Evolutionary conservation across 345 rosid genomes (phyloP).

Genomic region (Syzygium aqueum): DNA sequence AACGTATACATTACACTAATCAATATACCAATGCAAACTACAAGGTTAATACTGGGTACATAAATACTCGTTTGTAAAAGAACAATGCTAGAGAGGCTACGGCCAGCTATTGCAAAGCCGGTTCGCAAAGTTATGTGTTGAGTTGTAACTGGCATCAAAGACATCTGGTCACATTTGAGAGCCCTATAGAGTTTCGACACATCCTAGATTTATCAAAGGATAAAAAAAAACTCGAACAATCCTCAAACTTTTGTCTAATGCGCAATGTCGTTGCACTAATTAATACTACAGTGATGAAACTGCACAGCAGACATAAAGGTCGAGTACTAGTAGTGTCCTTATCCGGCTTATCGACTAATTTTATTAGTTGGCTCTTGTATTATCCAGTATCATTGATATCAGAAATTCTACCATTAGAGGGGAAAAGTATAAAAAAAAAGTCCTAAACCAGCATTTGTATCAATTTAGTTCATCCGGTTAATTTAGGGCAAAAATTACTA

Average conservation of each 20-base stretch:
- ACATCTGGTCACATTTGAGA: neutral
- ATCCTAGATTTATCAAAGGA: neutral
- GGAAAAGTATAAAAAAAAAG: no score
- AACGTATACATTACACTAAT: neutral
- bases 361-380: neutral
- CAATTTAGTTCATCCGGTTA: no score
- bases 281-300: neutral
- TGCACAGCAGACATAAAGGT: neutral
- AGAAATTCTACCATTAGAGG: neutral
- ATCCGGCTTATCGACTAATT: neutral
- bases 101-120: accelerated
- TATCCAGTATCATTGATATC: neutral
- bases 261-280: neutral
- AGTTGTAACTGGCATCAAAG: no score
- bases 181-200: neutral
- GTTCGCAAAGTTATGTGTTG: accelerated
- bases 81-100: neutral
- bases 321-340: neutral
- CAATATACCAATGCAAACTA: neutral
- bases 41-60: neutral
- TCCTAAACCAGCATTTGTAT: no score
- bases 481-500: no score
- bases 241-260: neutral
- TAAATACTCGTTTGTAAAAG: neutral
- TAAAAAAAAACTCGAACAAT: neutral